Evolutionary conservation across 306 rosid species (phyloP).

Genomic region (Ormosia semicastrata): DNA sequence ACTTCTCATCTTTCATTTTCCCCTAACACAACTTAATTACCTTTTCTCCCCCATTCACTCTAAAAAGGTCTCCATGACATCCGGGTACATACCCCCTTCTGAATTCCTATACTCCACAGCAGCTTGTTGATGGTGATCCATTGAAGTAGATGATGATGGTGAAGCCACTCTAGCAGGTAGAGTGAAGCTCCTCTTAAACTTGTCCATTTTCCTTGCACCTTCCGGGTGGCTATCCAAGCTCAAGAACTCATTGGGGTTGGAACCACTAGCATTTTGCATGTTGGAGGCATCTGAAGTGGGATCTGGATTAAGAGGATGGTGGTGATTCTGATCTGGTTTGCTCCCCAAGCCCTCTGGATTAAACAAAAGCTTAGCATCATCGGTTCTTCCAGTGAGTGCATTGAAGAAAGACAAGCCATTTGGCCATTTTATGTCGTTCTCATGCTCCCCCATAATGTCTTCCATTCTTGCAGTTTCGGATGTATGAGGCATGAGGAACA

Average conservation of each 20-base stretch:
- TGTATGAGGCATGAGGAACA: slow-evolving; percentile 78
- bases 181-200: slow-evolving; percentile 78
- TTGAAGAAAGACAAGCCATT: slow-evolving; percentile 85
- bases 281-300: slow-evolving; percentile 44
- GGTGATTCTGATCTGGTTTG: slow-evolving; percentile 47
- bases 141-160: slow-evolving; percentile 80
- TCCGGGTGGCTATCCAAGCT: slow-evolving; percentile 81
- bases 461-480: slow-evolving; percentile 63
- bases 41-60: slow-evolving; percentile 50
- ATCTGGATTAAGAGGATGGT: slow-evolving; percentile 29
- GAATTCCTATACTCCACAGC: slow-evolving; percentile 63
- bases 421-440: slow-evolving; percentile 90
- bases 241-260: slow-evolving; percentile 70
- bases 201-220: slow-evolving; percentile 67
- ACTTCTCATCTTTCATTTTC: slow-evolving; percentile 34
- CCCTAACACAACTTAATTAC: slow-evolving; percentile 1
- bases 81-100: slow-evolving; percentile 74
- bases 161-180: slow-evolving; percentile 82
- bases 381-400: slow-evolving; percentile 76
- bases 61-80: slow-evolving; percentile 87
- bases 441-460: slow-evolving; percentile 79
- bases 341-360: slow-evolving; percentile 65
- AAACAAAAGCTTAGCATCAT: slow-evolving; percentile 82
- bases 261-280: slow-evolving; percentile 43
- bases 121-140: slow-evolving; percentile 68